Evolutionary conservation across 805 yeast genomes (phyloP).

Genomic region (Metschnikowia koreensis): DNA sequence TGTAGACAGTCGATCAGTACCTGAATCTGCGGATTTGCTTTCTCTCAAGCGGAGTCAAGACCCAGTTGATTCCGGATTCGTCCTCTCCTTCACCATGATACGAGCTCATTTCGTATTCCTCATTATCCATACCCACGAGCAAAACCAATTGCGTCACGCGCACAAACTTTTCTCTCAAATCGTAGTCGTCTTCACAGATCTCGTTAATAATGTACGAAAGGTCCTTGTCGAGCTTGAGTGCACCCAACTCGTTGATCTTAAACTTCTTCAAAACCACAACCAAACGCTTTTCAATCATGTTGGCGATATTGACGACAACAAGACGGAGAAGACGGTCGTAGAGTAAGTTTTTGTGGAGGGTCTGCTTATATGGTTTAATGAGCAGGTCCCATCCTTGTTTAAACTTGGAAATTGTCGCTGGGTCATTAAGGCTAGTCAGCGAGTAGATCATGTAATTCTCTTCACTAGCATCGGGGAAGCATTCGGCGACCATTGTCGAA

Average conservation of each 20-base stretch:
- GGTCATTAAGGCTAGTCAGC: constrained; percentile 28
- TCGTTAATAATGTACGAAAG: constrained; percentile 70
- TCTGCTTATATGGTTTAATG: constrained; percentile 62
- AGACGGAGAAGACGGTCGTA: constrained; percentile 48
- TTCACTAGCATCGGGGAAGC: constrained; percentile 37
- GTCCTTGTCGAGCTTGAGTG: constrained; percentile 80
- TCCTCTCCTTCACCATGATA: constrained; percentile 27
- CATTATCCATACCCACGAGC: constrained; percentile 78
- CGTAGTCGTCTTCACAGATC: constrained; percentile 69
- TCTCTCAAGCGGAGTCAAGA: constrained; percentile 73
- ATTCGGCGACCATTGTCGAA: constrained; percentile 42
- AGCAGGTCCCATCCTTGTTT: constrained; percentile 61
- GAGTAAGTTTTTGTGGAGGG: constrained; percentile 49
- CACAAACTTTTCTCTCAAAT: constrained; percentile 72
- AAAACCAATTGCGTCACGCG: constrained; percentile 82
- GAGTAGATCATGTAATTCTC: constrained; percentile 32
- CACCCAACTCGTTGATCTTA: constrained; percentile 74
- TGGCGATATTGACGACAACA: constrained; percentile 43
- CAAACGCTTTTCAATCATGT: constrained; percentile 44
- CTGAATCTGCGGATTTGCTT: constrained; percentile 58
- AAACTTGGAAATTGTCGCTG: constrained; percentile 46
- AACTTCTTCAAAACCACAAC: constrained; percentile 60
- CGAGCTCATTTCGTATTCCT: constrained; percentile 41
- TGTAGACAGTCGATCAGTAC: constrained; percentile 29
- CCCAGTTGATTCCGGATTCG: constrained; percentile 55